These are phyloP conservation scores for Pelargonium myrrhifolium DNA, from an alignment of 441 rosid species.

Conservation along the genomic window DNA sequence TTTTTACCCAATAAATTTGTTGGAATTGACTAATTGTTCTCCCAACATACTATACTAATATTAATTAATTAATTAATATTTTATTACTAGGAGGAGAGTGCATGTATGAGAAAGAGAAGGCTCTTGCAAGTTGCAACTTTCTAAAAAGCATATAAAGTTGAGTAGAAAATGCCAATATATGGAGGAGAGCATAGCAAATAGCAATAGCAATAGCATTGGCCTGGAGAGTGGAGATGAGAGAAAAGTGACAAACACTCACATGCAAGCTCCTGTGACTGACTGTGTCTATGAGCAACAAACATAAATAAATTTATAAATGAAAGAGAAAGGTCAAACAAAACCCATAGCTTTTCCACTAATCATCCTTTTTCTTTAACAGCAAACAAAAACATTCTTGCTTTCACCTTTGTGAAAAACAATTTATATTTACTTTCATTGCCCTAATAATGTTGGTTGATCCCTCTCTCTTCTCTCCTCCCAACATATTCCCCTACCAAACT, in stretches of 20 bases:
- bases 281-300: no score
- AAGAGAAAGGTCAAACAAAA: neutral
- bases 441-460: conserved; percentile 8
- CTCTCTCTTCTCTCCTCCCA: no score
- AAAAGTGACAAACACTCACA: conserved; percentile 20
- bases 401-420: conserved; percentile 27
- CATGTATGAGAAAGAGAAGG: conserved; percentile 2
- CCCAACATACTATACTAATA: no score
- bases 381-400: conserved; percentile 17
- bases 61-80: no score
- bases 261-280: no score
- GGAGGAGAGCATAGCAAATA: no score
- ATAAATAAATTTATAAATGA: neutral
- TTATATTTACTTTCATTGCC: conserved; percentile 14
- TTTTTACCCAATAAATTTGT: no score
- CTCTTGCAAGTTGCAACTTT: conserved; percentile 12
- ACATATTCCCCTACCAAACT: conserved; percentile 13
- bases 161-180: conserved; percentile 18
- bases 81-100: no score
- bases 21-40: no score
- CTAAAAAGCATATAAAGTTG: conserved; percentile 20
- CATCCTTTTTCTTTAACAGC: conserved; percentile 8
- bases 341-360: conserved; percentile 4
- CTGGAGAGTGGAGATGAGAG: conserved; percentile 16
- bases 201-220: conserved; percentile 14